Base-by-base conservation (phyloP, 2,329 filamentous ascomycete genomes). In the Elsinoe batatas region DNA sequence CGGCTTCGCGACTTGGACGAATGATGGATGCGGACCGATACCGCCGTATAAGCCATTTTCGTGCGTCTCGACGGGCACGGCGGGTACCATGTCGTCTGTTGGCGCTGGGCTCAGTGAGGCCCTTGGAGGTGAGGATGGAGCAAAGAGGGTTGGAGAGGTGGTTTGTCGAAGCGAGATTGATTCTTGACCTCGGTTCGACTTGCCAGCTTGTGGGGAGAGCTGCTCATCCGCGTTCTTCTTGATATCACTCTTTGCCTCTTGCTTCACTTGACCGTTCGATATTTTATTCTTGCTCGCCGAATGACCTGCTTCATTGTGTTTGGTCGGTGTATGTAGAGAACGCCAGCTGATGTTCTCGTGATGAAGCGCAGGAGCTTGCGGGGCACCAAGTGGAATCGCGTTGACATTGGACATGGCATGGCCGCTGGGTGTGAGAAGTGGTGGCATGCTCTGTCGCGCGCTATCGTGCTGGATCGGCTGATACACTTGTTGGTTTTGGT, bases 1-100 rank as follows among this genome's bases (percentile, higher is more conserved):
- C 57, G 88, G 88, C 62, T 81, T 79, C 56, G 81, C 80, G 56
- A 84, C 76, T 64, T 82, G 78, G 59, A 84, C 82, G 63, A 79
- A 82, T 17, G 80, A 83, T 1, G 80, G 80, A 64, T 84, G 79
- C 18, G 80, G 81, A 12, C 76, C 75, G 38, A 73, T 43, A 36
- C 46, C 47, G 43, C 51, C 46, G 33, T 55, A 55, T 5, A 55
- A 26, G 10, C 53, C 53, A 26, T 55, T 55, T 15, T 55, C 53
- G 36, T 55, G 53, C n/a, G 40, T 55, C 22, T 55, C 53, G 22
- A 55, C 46, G 13, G 30, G 11, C 38, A 36, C 33, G 12, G 38
- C 38, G 22, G 53, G 53, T 10, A 55, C 53, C 53, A 55, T 55
- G 33, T 36, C 47, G 11, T 32, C 12, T 26, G 47, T 37, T n/a